A percentile compares a stretch with the other conserved stretches of the same genome.
phyloP scores from a whole-genome alignment of 75 land plant genomes.

The Sequoiadendron giganteum region DNA sequence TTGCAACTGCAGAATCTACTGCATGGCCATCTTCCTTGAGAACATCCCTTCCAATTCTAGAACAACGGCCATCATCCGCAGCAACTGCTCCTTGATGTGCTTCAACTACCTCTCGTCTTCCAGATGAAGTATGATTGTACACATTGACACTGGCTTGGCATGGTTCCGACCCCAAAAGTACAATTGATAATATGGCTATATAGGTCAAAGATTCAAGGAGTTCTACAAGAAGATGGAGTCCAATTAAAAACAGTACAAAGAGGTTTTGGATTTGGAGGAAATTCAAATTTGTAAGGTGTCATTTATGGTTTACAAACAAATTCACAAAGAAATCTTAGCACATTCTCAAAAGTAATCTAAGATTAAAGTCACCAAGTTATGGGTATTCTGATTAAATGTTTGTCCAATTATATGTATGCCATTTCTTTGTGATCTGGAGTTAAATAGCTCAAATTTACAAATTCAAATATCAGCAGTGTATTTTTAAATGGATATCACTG shows the following conservation, averaged over 20 bases:
- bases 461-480: neutral
- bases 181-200: neutral
- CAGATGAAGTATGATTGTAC: neutral
- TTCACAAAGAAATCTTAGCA: neutral
- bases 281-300: neutral
- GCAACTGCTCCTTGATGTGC: slow-evolving; percentile 57
- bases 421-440: neutral
- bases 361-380: neutral
- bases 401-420: neutral
- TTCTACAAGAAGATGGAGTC: neutral
- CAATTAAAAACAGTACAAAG: neutral
- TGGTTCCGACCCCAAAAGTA: neutral
- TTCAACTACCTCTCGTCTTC: slow-evolving; percentile 3
- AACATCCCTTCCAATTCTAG: slow-evolving; percentile 52
- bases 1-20: slow-evolving; percentile 78
- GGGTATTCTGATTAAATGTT: neutral
- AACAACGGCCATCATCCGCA: slow-evolving; percentile 72
- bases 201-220: neutral
- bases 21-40: slow-evolving; percentile 70
- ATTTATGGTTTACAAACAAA: neutral
- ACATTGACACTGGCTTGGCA: slow-evolving; percentile 7
- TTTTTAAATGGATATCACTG: neutral
- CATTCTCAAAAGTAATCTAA: neutral
- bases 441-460: neutral
- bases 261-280: neutral